These are phyloP conservation scores for Pestalotiopsis sp. DNA, from an alignment of 2,329 filamentous ascomycete genomes.

Conservation along the genomic window DNA sequence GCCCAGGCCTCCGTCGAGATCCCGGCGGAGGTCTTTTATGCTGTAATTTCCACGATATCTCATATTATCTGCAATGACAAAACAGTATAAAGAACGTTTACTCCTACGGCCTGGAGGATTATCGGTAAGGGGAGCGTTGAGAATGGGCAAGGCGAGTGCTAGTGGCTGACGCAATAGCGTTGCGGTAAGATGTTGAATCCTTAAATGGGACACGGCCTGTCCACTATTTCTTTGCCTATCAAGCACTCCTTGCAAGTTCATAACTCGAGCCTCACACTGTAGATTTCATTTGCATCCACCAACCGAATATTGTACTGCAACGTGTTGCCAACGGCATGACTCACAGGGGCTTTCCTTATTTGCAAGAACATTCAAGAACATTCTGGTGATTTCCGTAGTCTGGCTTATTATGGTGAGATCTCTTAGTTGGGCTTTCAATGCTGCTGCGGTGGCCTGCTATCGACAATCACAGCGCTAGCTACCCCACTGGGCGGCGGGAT, in stretches of 20 bases:
- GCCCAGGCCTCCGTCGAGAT: slow-evolving; percentile 6
- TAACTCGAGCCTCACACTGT: too few relatives aligned
- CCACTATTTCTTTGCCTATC: background rate
- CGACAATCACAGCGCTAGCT: too few relatives aligned
- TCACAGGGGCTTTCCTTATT: background rate
- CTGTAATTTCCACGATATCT: slow-evolving; percentile 8
- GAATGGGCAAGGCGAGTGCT: background rate
- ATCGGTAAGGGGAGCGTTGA: background rate
- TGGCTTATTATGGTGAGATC: background rate
- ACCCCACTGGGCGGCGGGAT: too few relatives aligned
- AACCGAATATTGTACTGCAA: background rate
- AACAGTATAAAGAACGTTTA: background rate
- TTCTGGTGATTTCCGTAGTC: background rate
- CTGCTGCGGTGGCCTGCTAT: too few relatives aligned
- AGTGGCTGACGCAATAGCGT: background rate
- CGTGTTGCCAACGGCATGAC: background rate
- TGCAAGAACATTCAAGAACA: background rate
- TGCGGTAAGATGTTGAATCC: background rate
- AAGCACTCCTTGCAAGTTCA: too few relatives aligned
- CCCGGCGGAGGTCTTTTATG: slow-evolving; percentile 12
- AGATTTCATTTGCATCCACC: too few relatives aligned
- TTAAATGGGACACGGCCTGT: background rate
- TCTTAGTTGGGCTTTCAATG: too few relatives aligned
- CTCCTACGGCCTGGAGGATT: background rate
- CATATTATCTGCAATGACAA: background rate